These are phyloP conservation scores for Penicillium cataractarum DNA, from an alignment of 495 filamentous ascomycete species.

Conservation along the genomic window DNA sequence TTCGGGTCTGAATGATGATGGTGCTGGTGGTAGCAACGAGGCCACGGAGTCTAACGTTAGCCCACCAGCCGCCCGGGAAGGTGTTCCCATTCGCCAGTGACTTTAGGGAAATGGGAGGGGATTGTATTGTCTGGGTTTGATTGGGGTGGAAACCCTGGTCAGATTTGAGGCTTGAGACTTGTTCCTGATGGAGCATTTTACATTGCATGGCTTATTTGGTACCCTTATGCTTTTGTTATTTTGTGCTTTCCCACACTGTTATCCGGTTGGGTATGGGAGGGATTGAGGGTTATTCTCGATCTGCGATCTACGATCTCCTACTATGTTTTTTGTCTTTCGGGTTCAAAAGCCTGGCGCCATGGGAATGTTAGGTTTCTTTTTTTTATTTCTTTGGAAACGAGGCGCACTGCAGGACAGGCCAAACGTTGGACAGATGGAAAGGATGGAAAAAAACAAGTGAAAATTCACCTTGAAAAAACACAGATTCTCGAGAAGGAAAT, in stretches of 20 bases:
- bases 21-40: constrained; percentile 32
- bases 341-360: constrained; percentile 51
- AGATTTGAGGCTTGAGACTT: not conserved
- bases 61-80: constrained; percentile 54
- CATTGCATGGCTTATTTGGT: constrained; percentile 20
- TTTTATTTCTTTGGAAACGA: constrained; percentile 10
- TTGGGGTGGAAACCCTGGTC: not conserved
- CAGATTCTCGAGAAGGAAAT: not conserved
- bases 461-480: not conserved
- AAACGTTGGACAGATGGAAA: constrained; percentile 15
- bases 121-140: not conserved
- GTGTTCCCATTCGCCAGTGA: constrained; percentile 66
- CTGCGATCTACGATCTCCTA: not conserved
- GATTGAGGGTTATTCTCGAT: not conserved
- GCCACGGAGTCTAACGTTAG: constrained; percentile 46
- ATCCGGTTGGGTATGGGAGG: constrained; percentile 4
- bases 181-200: constrained; percentile 3
- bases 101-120: not conserved
- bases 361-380: constrained; percentile 28
- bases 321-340: constrained; percentile 19
- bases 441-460: not conserved
- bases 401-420: constrained; percentile 34
- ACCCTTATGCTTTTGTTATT: constrained; percentile 8
- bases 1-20: constrained; percentile 41
- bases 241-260: constrained; percentile 10